Evolutionary conservation across 2,329 filamentous ascomycete genomes (phyloP), one percentile per base, ranked within the genome.

Genomic region (Arachnopeziza araneosa): DNA sequence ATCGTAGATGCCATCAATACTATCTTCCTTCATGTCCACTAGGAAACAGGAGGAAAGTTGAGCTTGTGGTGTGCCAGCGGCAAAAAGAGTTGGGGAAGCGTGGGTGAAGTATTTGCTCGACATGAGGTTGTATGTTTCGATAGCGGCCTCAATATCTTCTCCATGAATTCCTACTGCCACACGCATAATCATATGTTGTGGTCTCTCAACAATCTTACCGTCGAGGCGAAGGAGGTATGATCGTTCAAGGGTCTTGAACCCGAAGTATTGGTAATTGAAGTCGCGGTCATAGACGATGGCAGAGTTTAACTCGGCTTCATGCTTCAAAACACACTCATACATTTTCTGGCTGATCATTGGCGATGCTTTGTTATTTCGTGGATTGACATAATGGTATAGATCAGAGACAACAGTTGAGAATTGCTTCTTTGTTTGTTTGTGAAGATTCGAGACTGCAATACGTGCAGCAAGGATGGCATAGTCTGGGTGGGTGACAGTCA

Each of bases 371-470:
- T 81, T 79, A 77, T 96, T 99, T 80, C 91, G 96, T 64, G 93
- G 92, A 80, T 99, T 99, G 77, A 96, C 81, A 76, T 97, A 99
- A 80, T 95, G 84, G 79, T 93, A 97, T 50, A 99, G 86, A 72
- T 99, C 95, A 70, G 86, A 88, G 70, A 99, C 84, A 62, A 99
- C 95, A 55, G 91, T 82, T n/a, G 95, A 98, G 81, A 96, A 99
- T 75, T 98, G 93, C 83, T 99, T 99, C 85, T 98, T 98, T 66
- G 95, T 99, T 83, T 99, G 95, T 81, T 99, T 99, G 87, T 99
- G 95, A 62, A 99, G 89, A 80, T 99, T 99, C 73, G 95, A 99
- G 58, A 99, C 95, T 69, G 95, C 95, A 74, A 99, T 98, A 79
- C 95, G 93, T 67, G 95, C 95, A 66, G 95, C 95, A 61, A 99